phyloP scores from a whole-genome alignment of 495 filamentous ascomycete genomes.

The Pyrenula aspistea region DNA sequence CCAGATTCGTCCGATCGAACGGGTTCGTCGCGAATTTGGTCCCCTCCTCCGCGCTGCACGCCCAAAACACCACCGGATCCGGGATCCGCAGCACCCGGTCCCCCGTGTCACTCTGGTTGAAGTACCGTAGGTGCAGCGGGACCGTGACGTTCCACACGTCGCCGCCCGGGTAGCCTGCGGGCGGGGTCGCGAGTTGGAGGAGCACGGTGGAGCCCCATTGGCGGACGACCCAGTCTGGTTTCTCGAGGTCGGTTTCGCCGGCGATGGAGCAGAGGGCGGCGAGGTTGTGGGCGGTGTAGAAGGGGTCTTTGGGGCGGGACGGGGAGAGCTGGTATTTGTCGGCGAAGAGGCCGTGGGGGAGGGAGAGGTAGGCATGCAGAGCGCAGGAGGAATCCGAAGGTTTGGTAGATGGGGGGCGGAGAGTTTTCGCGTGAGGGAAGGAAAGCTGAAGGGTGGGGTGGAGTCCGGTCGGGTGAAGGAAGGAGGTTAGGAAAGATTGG shows the following conservation, averaged over 20 bases:
- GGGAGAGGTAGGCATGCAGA: conserved; percentile 72
- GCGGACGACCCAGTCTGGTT: conserved; percentile 66
- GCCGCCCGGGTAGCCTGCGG: conserved; percentile 1
- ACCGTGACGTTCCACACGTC: conserved; percentile 59
- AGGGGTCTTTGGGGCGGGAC: conserved; percentile 32
- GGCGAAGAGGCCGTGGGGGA: conserved; percentile 73
- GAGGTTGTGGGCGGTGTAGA: conserved; percentile 66
- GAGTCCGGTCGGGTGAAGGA: conserved; percentile 64
- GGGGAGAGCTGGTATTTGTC: conserved; percentile 74
- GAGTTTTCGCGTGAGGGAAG: conserved; percentile 20
- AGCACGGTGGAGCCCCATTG: conserved; percentile 75
- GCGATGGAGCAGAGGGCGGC: conserved; percentile 51
- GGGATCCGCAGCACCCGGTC: conserved; percentile 39
- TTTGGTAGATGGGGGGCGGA: conserved; percentile 17
- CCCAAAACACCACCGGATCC: conserved; percentile 85
- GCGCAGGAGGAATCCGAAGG: conserved; percentile 42
- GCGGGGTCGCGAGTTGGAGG: conserved; percentile 55
- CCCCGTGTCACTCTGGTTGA: conserved; percentile 43
- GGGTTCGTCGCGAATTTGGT: conserved; percentile 67
- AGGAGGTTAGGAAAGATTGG: conserved; percentile 38
- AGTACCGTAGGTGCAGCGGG: conserved; percentile 80
- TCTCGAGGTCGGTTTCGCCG: conserved; percentile 85
- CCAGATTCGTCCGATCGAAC: conserved; percentile 73
- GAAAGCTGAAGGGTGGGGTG: conserved; percentile 70
- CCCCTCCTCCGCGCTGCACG: conserved; percentile 63